Base-by-base conservation (phyloP, 2,329 filamentous ascomycete genomes). In the Paraphoma chrysanthemicola region DNA sequence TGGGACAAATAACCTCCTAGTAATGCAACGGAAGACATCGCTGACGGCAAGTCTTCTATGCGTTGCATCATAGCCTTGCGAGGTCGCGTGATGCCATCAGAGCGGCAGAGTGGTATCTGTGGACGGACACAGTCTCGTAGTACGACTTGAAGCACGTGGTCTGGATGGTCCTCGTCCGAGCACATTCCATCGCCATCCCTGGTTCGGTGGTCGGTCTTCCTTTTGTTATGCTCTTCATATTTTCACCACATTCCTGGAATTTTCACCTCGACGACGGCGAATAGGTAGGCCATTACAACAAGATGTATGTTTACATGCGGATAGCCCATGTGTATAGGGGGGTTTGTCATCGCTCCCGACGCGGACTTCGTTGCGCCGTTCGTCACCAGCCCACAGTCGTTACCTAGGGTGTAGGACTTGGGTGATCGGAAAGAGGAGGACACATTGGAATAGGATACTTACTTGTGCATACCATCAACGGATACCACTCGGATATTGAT, bases 191-290 rank as follows among this genome's bases (percentile, higher is more conserved):
- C 53, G 39, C 44, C 31, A 65, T 66, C 68, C 68, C 69, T 71
- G 68, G 58, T 60, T 66, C 48, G 45, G 49, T 43, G 45, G 28
- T 48, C 41, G 33, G 33, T 6, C 33, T 6, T 36, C 9, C 2
- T 51, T 45, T 68, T 71, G 64, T 71, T 69, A 67, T 70, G 60
- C 59, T 58, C 55, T 62, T 59, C 68, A 71, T 72, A 59, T 71
- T 67, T 57, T 54, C 12, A 44, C 60, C 61, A 57, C 76, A 78
- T 79, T 78, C 76, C 75, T 62, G 30, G 17, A 54, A 44, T 29
- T 58, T 69, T 72, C 68, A 47, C 71, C 73, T 60, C 68, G 73
- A 71, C 73, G 66, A 78, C 74, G 56, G 44, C 56, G 51, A 64
- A 67, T 72, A 72, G 59, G 68, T 61, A 51, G 53, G 57, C 49